These are phyloP conservation scores for Endothia cerciana DNA, from an alignment of 2,329 filamentous ascomycete species.

Conservation along the genomic window DNA sequence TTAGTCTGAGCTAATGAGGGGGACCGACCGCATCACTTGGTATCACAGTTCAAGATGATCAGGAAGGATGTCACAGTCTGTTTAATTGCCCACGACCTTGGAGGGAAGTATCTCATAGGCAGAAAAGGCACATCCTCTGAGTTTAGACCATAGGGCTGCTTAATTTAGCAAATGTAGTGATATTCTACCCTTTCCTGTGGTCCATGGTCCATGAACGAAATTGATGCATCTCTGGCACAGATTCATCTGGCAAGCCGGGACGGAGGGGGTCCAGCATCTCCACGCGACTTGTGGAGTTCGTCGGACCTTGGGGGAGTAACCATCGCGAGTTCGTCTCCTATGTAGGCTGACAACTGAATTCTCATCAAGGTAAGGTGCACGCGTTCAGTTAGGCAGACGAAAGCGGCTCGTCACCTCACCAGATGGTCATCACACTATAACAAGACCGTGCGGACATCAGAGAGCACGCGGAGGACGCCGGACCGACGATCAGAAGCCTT, in stretches of 20 bases:
- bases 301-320: no score
- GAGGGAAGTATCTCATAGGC: conserved; percentile 30
- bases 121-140: conserved; percentile 31
- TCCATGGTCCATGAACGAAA: no score
- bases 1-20: conserved; percentile 27
- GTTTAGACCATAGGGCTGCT: conserved; percentile 29
- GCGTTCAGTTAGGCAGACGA: no score
- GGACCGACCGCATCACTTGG: conserved; percentile 16
- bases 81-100: conserved; percentile 30
- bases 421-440: not conserved
- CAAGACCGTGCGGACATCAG: not conserved
- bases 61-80: conserved; percentile 29
- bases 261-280: not conserved
- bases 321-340: not conserved
- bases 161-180: conserved; percentile 28
- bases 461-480: not conserved
- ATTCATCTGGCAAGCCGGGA: no score
- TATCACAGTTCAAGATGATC: conserved; percentile 21
- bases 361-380: no score
- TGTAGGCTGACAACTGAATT: not conserved
- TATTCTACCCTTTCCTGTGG: conserved; percentile 13
- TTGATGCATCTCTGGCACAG: not conserved
- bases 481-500: not conserved
- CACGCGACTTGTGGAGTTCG: not conserved
- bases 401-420: no score